A percentile compares a stretch with the other conserved stretches of the same genome.
These are phyloP conservation scores for Fusarium sp. DNA, from an alignment of 2,329 filamentous ascomycete species.

Conservation along the genomic window DNA sequence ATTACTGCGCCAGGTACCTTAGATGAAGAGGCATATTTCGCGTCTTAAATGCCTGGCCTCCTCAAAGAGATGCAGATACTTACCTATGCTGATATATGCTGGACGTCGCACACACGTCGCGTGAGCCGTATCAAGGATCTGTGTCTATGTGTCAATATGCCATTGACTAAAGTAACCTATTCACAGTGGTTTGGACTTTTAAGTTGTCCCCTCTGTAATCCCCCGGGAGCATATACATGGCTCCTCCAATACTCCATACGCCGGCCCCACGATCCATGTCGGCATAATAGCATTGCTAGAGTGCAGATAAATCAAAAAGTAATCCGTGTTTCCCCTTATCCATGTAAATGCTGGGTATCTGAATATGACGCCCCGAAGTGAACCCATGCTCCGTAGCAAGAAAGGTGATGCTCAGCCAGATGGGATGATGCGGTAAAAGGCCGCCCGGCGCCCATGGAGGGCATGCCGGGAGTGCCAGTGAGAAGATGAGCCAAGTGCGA, in stretches of 20 bases:
- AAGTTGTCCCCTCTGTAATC: conserved; percentile 2
- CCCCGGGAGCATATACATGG: conserved; percentile 1
- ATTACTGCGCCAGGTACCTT: conserved; percentile 20
- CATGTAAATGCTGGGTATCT: conserved; percentile 47
- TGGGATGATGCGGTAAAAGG: background rate
- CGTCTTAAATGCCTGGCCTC: background rate
- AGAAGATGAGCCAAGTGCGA: conserved; percentile 11
- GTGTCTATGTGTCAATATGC: conserved; percentile 25
- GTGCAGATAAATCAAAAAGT: conserved; percentile 33
- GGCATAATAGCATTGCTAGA: conserved; percentile 13
- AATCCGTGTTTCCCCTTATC: conserved; percentile 32
- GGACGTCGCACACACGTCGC: background rate
- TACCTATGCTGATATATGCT: background rate
- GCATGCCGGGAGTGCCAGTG: background rate
- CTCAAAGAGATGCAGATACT: background rate
- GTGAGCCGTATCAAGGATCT: conserved; percentile 9
- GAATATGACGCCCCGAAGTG: conserved; percentile 28
- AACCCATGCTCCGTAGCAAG: conserved; percentile 16
- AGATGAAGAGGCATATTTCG: conserved; percentile 8
- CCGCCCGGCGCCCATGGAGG: background rate
- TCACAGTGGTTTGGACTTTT: conserved; percentile 12
- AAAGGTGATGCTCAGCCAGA: conserved; percentile 19
- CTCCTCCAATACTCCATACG: conserved; percentile 38
- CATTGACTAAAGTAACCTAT: conserved; percentile 10
- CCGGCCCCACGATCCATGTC: conserved; percentile 23